Evolutionary conservation across 1,284 basidiomycete genomes (phyloP).

Genomic region (Xerocomus nothofagi): DNA sequence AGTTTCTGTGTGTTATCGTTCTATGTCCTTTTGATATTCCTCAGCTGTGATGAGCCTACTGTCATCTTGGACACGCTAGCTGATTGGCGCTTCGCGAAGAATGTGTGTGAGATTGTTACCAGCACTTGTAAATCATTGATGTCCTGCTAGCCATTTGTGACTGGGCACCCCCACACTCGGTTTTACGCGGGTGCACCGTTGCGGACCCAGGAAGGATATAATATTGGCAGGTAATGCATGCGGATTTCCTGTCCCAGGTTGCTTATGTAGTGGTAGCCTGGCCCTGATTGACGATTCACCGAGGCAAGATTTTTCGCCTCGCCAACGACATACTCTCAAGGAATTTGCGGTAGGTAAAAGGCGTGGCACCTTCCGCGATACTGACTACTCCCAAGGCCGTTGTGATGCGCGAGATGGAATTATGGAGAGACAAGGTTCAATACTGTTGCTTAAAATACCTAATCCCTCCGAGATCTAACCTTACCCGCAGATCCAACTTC

Average conservation of each 20-base stretch:
- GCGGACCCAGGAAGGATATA: conserved; percentile 86
- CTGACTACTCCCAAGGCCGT: conserved; percentile 53
- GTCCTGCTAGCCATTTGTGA: conserved; percentile 67
- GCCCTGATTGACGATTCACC: conserved; percentile 87
- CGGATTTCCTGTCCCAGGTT: conserved; percentile 4
- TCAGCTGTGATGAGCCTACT: conserved; percentile 83
- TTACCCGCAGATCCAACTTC: conserved; percentile 72
- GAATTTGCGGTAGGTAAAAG: conserved; percentile 72
- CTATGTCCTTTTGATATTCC: conserved; percentile 6
- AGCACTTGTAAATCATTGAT: background rate
- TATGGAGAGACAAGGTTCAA: conserved; percentile 89
- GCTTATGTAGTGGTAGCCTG: conserved; percentile 46
- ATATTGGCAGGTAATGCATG: conserved; percentile 72
- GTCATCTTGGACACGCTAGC: conserved; percentile 76
- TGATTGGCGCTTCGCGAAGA: conserved; percentile 89
- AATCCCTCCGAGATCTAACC: conserved; percentile 1
- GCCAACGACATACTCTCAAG: conserved; percentile 89
- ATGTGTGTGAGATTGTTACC: conserved; percentile 45
- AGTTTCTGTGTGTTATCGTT: conserved; percentile 21
- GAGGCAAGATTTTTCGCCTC: conserved; percentile 81
- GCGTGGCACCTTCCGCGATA: background rate
- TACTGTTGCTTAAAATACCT: conserved; percentile 1
- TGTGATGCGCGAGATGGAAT: conserved; percentile 94
- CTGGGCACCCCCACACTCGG: conserved; percentile 65
- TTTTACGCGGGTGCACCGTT: conserved; percentile 94